phyloP scores from a whole-genome alignment of 768 basidiomycete genomes.

The Phylloporus sp. region DNA sequence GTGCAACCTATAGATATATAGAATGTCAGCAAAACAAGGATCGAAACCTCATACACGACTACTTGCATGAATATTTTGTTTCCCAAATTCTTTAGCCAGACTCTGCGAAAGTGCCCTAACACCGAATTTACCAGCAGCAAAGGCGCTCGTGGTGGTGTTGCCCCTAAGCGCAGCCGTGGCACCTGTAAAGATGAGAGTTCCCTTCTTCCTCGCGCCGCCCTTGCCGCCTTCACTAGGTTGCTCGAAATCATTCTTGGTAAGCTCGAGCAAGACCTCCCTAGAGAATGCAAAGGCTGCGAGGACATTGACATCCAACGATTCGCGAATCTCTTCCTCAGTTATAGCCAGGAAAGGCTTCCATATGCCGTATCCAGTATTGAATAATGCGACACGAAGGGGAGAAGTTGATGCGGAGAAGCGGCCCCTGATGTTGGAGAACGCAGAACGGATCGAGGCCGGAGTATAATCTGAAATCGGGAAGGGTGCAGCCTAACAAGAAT shows the following conservation, averaged over 20 bases:
- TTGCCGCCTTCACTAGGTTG: conserved; percentile 39
- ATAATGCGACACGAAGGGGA: conserved; percentile 57
- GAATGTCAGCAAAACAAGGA: neutral
- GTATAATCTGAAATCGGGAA: conserved; percentile 55
- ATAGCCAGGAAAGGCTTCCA: conserved; percentile 69
- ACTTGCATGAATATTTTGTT: conserved; percentile 67
- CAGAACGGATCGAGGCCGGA: conserved; percentile 46
- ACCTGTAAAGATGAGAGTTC: conserved; percentile 68
- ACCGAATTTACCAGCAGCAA: conserved; percentile 63
- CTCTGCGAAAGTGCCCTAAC: conserved; percentile 64
- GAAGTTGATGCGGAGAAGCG: conserved; percentile 46
- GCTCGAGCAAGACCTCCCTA: conserved; percentile 52
- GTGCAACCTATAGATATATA: conserved; percentile 46
- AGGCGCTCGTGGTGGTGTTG: conserved; percentile 55
- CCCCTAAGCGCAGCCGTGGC: conserved; percentile 68
- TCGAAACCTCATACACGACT: neutral
- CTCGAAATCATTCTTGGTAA: conserved; percentile 50
- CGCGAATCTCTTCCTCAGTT: conserved; percentile 53
- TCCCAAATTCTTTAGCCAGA: conserved; percentile 70
- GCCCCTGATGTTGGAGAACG: conserved; percentile 44
- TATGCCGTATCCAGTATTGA: conserved; percentile 54
- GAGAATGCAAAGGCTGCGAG: conserved; percentile 63
- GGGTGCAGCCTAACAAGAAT: conserved; percentile 44
- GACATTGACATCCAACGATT: conserved; percentile 48
- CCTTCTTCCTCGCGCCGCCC: conserved; percentile 49